Conservation (phyloP, 1,139 yeast genomes). For the Saccharomycopsis hybrid region DNA sequence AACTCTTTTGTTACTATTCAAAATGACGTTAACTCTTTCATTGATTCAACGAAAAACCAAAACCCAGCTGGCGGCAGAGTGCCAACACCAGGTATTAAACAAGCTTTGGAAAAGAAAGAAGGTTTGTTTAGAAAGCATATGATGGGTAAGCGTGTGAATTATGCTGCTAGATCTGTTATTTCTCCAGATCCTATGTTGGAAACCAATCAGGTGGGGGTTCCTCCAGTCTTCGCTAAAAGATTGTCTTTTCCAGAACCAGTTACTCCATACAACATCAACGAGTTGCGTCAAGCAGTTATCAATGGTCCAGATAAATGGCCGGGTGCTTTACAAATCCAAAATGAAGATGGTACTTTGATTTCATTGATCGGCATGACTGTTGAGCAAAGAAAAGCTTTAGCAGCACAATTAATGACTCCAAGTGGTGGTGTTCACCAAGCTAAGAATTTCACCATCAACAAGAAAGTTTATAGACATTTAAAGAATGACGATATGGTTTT, state of each 20-base stretch:
- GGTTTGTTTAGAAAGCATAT: conserved; percentile 97
- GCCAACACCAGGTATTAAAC: conserved; percentile 95
- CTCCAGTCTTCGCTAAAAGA: conserved; percentile 95
- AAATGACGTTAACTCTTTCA: conserved; percentile 89
- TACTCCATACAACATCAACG: conserved; percentile 86
- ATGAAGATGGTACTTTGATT: conserved; percentile 87
- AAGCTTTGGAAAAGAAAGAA: conserved; percentile 96
- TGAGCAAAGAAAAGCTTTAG: conserved; percentile 95
- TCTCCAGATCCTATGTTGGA: conserved; percentile 98
- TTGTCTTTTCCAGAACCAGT: conserved; percentile 98
- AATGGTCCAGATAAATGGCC: conserved; percentile 99
- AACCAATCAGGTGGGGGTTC: conserved; percentile 97
- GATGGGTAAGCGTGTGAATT: conserved; percentile 99
- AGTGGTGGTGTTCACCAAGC: conserved; percentile 26
- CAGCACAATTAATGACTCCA: conserved; percentile 91
- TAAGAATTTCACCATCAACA: conserved; percentile 49
- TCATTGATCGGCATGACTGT: conserved; percentile 82
- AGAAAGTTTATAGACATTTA: conserved; percentile 91
- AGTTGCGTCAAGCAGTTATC: conserved; percentile 87
- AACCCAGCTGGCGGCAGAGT: conserved; percentile 53
- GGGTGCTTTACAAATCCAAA: conserved; percentile 96
- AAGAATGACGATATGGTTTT: conserved; percentile 91
- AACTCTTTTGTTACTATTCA: conserved; percentile 91
- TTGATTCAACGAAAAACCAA: conserved; percentile 88
- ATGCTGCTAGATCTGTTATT: conserved; percentile 97